phyloP scores from a whole-genome alignment of 192 early-diverging fungal genomes.

The Linnemannia zychae region DNA sequence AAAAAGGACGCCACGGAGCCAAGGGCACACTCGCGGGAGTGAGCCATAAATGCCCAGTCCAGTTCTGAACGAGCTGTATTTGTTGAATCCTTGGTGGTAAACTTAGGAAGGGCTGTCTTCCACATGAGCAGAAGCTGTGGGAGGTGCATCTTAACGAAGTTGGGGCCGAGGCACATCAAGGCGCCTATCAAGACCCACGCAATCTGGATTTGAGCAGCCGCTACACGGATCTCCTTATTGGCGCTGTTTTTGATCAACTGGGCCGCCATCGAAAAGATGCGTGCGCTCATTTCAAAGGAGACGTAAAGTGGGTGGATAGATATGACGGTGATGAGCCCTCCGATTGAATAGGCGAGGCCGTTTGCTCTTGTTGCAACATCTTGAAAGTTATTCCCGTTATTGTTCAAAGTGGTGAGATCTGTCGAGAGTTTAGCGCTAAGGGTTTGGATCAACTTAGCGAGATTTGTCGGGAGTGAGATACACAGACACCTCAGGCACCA shows the following conservation, averaged over 20 bases:
- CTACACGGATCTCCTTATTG: conserved; percentile 71
- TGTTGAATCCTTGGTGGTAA: conserved; percentile 73
- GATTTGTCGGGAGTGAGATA: conserved; percentile 71
- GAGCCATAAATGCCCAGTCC: conserved; percentile 73
- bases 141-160: conserved; percentile 84
- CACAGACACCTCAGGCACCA: conserved; percentile 81
- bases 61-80: conserved; percentile 65
- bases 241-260: conserved; percentile 77
- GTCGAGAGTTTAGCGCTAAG: conserved; percentile 57
- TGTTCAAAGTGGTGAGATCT: conserved; percentile 79
- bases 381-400: conserved; percentile 71
- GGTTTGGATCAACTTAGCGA: conserved; percentile 70
- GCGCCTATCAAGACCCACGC: conserved; percentile 85
- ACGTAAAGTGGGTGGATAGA: conserved; percentile 74
- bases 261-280: conserved; percentile 81
- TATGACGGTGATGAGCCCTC: conserved; percentile 78
- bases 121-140: conserved; percentile 84
- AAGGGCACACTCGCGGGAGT: conserved; percentile 75
- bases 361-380: conserved; percentile 72
- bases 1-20: conserved; percentile 81
- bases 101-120: conserved; percentile 85
- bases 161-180: conserved; percentile 83
- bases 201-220: conserved; percentile 75
- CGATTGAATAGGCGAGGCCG: conserved; percentile 71
- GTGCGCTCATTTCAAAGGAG: conserved; percentile 84